Evolutionary conservation across 208 protist genomes (phyloP).

Genomic region (Wallacemonas sp.): DNA sequence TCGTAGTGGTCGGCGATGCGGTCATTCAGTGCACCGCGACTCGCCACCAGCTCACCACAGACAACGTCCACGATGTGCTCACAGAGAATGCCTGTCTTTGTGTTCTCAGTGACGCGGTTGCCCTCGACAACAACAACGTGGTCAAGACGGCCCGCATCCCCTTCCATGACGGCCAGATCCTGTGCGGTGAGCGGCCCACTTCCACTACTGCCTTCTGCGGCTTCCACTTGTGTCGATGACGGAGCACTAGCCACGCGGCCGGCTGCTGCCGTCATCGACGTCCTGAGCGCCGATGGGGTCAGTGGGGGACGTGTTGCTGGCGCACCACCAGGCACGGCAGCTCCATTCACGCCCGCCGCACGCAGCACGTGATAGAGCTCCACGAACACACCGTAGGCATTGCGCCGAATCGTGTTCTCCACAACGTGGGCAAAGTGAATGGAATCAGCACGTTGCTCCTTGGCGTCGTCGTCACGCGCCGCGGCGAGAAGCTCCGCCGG

Average conservation of each 20-base stretch:
- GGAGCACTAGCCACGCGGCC: no score
- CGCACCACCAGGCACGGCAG: neutral
- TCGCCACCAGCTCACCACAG: conserved; percentile 29
- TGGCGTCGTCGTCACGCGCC: neutral
- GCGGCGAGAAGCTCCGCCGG: neutral
- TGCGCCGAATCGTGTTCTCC: conserved; percentile 35
- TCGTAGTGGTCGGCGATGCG: conserved; percentile 38
- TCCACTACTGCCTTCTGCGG: no score
- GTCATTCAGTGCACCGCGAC: conserved; percentile 29
- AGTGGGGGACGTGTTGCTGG: neutral
- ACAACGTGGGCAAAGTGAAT: conserved; percentile 39
- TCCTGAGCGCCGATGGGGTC: neutral
- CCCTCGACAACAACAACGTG: conserved; percentile 43
- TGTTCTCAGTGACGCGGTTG: conserved; percentile 63
- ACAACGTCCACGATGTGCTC: conserved; percentile 64
- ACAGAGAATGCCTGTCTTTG: conserved; percentile 45
- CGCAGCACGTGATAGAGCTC: conserved; percentile 43
- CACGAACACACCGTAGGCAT: conserved; percentile 34
- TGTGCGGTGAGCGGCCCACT: neutral
- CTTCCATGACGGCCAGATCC: conserved; percentile 6
- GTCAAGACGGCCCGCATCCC: conserved; percentile 10
- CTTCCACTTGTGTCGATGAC: no score
- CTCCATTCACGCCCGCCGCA: neutral
- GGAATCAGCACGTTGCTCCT: conserved; percentile 25
- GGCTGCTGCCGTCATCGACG: no score